Base-by-base conservation (phyloP, 208 protist genomes). In the Novymonas esmeraldas region DNA sequence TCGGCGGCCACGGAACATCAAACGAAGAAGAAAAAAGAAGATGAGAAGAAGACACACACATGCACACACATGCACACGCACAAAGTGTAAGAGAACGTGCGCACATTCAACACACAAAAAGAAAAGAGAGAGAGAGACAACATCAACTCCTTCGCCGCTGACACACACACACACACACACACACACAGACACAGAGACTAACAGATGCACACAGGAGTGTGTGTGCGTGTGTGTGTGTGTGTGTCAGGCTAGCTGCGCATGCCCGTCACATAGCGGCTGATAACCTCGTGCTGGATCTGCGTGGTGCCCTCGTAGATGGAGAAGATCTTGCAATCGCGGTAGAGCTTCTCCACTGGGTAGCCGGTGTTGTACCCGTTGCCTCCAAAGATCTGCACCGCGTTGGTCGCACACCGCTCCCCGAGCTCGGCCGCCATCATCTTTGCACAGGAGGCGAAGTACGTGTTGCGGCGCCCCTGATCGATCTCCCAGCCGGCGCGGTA, bases 281-380 rank as follows among this genome's bases (percentile, higher is more conserved):
- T 89, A 38, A 97, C 85, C 34, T 90, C 58, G 48, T 87, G 80
- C 79, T 97, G 90, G 64, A 98, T 97, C 78, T 97, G 83, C 48
- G 76, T 88, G 2, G 93, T 98, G 69, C 92, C 95, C 71, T 97
- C 95, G 82, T 97, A 97, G 56, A 98, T 95, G 49, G 94, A 94
- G 79, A 93, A 97, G 68, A 98, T 94, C 83, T 97, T 97, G 28
- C 78, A 83, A 61, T 98, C 95, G 33, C 93, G 83, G 74, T 94
- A 94, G 13, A 98, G 84, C 78, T 97, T 98, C 76, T 97, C 95
- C n/a, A 97, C 90, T 29, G 95, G 95, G 78, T 97, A 98, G 10
- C 92, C 91, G 16, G 92, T 93, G 78, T 92, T 98, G 78, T 92
- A 98, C 48, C 94, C 94, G 60, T 95, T 96, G 50, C 92, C 94